Base-by-base conservation (phyloP, 2,329 filamentous ascomycete genomes). In the Botrytis medusae region DNA sequence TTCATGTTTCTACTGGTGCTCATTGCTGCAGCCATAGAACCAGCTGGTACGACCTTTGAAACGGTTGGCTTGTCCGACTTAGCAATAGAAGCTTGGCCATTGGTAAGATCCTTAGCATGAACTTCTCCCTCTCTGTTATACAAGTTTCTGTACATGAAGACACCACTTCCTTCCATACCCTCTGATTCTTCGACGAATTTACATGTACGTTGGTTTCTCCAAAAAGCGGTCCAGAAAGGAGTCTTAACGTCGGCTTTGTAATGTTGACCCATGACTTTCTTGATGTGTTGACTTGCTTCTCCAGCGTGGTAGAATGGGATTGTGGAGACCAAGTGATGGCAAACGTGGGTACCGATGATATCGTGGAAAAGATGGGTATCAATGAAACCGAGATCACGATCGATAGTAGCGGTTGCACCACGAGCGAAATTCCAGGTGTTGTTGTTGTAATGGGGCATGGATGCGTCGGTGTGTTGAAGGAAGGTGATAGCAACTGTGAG, bases 401-500 rank as follows among this genome's bases (percentile, higher is more conserved):
- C 90, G 42, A 92, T 85, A 5, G 90, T 91, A 51, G 88, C 86
- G 22, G 88, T 83, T 3, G 89, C 89, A 40, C 90, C 90, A 77
- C 88, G 87, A 74, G 88, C 85, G 77, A 87, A 91, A 34, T 86
- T 89, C 89, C 89, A 91, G 72, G 84, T 83, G 29, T 86, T 84
- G 61, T 85, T 85, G 40, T 87, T 85, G 80, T 89, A 91, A 81
- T 91, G 87, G 29, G 86, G 86, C 67, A 90, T 83, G 40, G 81
- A 80, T 22, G 77, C 80, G 59, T 92, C 88, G 72, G 89, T 91
- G 85, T 93, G 91, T 82, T 93, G 91, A 32, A 93, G 89, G 82
- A 92, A 93, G 65, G 91, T 93, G 80, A 93, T 93, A 75, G 90
- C 90, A 32, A 93, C 90, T 89, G 48, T 74, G 60, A 63, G 57